These are phyloP conservation scores for Lasiosphaeria hispida DNA, from an alignment of 495 filamentous ascomycete species.

Conservation along the genomic window DNA sequence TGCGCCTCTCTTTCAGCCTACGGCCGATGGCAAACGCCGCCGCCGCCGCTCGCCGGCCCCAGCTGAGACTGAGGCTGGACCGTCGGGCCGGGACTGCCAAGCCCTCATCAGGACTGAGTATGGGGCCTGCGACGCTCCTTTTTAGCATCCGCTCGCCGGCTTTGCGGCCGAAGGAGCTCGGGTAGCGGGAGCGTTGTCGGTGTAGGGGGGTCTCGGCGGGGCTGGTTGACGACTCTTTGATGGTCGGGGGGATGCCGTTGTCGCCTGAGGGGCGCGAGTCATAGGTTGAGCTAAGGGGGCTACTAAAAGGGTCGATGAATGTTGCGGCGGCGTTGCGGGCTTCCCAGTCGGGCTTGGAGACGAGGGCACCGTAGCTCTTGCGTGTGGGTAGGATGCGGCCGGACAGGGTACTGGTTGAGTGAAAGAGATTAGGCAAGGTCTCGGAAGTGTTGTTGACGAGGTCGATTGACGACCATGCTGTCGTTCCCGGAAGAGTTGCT, in stretches of 20 bases:
- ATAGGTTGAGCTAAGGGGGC: too few relatives aligned
- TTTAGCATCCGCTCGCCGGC: conserved; percentile 6
- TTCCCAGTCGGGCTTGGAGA: conserved; percentile 13
- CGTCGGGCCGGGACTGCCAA: not conserved
- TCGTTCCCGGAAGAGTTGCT: not conserved
- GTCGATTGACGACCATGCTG: not conserved
- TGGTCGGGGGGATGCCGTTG: not conserved
- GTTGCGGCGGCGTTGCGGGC: not conserved
- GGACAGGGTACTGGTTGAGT: conserved; percentile 7
- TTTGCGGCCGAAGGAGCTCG: conserved; percentile 12
- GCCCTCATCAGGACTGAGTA: conserved; percentile 8
- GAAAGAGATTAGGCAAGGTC: conserved; percentile 6
- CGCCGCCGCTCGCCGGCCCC: conserved; percentile 25
- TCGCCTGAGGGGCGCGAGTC: not conserved
- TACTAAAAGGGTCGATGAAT: not conserved
- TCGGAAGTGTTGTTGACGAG: conserved; percentile 9
- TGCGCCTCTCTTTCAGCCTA: conserved; percentile 18
- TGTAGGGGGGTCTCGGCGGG: not conserved
- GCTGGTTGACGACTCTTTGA: not conserved
- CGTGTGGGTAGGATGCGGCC: conserved; percentile 15
- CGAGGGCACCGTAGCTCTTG: conserved; percentile 20
- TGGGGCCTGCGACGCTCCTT: not conserved
- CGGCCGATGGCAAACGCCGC: conserved; percentile 21
- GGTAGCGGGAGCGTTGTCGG: not conserved
- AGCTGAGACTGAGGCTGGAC: conserved; percentile 15